Evolutionary conservation across 257 asterid species (phyloP).

Genomic region (Penstemon eatonii): DNA sequence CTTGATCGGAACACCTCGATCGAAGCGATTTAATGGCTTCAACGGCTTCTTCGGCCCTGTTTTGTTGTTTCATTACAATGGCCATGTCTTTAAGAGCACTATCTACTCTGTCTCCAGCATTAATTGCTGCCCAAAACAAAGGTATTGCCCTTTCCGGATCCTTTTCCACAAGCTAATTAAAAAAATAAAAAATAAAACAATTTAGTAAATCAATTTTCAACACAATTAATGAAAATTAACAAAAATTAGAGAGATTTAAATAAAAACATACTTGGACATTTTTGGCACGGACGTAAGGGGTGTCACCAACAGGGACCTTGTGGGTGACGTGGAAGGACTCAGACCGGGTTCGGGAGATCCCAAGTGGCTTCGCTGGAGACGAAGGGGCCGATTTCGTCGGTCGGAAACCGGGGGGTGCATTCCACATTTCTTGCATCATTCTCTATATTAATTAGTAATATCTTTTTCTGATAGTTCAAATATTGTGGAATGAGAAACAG

Average conservation of each 20-base stretch:
- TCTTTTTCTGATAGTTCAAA: conserved; percentile 26
- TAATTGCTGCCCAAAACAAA: conserved; percentile 93
- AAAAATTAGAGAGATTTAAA: not conserved
- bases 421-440: conserved; percentile 91
- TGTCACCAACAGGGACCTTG: conserved; percentile 93
- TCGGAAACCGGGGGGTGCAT: conserved; percentile 85
- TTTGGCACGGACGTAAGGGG: conserved; percentile 91
- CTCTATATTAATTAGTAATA: conserved; percentile 3
- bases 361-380: conserved; percentile 90
- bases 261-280: conserved; percentile 74
- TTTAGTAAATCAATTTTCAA: not conserved
- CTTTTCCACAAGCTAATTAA: conserved; percentile 76
- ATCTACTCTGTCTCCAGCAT: conserved; percentile 97
- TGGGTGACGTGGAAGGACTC: conserved; percentile 73
- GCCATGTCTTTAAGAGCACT: conserved; percentile 99
- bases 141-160: conserved; percentile 97
- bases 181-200: not conserved
- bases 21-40: conserved; percentile 91
- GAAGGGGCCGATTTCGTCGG: conserved; percentile 90
- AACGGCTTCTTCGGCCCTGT: conserved; percentile 92
- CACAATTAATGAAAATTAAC: not conserved
- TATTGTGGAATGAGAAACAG: not conserved
- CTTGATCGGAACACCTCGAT: conserved; percentile 85
- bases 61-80: conserved; percentile 96
- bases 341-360: conserved; percentile 65